Conservation (phyloP, 495 filamentous ascomycete genomes). For the Neurospora cerealis region DNA sequence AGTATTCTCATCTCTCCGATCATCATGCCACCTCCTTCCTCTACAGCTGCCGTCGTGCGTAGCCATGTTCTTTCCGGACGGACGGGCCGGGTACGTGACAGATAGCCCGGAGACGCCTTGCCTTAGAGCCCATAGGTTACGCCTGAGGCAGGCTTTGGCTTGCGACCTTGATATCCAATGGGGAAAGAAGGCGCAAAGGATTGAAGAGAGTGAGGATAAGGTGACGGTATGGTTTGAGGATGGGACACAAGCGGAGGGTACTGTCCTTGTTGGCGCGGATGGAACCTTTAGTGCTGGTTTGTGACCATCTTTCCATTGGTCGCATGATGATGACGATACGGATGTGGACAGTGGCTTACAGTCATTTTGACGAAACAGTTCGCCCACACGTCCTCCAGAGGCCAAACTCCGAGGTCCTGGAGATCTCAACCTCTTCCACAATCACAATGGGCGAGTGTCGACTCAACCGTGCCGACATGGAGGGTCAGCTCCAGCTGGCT, state of each 20-base stretch:
- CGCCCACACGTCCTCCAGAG: slow-evolving; percentile 19
- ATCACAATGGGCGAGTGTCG: slow-evolving; percentile 10
- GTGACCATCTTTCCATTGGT: not conserved
- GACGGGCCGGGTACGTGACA: slow-evolving; percentile 7
- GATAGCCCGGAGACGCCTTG: slow-evolving; percentile 25
- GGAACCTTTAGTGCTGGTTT: slow-evolving; percentile 29
- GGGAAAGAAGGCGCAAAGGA: slow-evolving; percentile 16
- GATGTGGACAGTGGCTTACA: not conserved
- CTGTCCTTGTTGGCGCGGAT: slow-evolving; percentile 40
- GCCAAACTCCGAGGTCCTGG: slow-evolving; percentile 15
- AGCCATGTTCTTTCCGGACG: slow-evolving; percentile 12
- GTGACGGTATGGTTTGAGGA: slow-evolving; percentile 63
- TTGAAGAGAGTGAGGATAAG: slow-evolving; percentile 31
- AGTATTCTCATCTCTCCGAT: slow-evolving; percentile 1
- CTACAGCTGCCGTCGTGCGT: slow-evolving; percentile 39
- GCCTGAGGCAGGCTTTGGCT: slow-evolving; percentile 23
- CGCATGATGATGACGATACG: not conserved
- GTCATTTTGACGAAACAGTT: slow-evolving; percentile 7
- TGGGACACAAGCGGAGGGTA: slow-evolving; percentile 42
- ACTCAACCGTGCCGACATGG: slow-evolving; percentile 14
- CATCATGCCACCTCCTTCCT: slow-evolving; percentile 27
- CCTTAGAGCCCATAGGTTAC: slow-evolving; percentile 35
- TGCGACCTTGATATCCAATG: slow-evolving; percentile 24
- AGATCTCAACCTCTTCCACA: not conserved
- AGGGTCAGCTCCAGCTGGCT: slow-evolving; percentile 19